Conservation (phyloP, 257 asterid genomes). For the Nicotiana tomentosiformis region DNA sequence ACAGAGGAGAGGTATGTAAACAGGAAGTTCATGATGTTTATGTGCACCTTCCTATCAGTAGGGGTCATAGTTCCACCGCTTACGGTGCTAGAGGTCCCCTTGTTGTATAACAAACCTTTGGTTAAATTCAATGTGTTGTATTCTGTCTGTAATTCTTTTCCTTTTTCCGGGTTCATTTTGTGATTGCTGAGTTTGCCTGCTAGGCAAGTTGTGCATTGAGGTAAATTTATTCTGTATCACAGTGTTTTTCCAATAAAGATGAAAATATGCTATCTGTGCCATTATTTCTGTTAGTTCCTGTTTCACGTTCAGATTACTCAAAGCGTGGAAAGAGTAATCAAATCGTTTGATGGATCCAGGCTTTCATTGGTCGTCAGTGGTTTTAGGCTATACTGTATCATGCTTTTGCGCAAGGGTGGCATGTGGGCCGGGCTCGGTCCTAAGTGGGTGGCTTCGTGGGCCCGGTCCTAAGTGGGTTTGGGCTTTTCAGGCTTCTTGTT, state of each 20-base stretch:
- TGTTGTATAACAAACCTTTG: slow-evolving; percentile 30
- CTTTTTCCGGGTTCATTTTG: slow-evolving; percentile 17
- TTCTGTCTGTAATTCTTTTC: slow-evolving; percentile 32
- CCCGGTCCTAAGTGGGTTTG: no score
- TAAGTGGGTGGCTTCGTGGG: no score
- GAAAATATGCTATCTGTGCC: background rate
- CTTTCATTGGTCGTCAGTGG: no score
- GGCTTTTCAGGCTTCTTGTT: no score
- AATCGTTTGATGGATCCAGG: no score
- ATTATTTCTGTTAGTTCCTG: background rate
- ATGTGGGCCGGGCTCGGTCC: no score
- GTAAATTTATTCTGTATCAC: slow-evolving; percentile 22
- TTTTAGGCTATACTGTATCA: no score
- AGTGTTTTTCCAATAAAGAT: slow-evolving; percentile 23
- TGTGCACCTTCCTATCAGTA: slow-evolving; percentile 83
- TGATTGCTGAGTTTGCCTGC: slow-evolving; percentile 12
- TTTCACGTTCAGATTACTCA: no score
- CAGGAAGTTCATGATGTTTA: slow-evolving; percentile 91
- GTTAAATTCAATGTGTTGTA: slow-evolving; percentile 22
- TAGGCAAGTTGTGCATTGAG: slow-evolving; percentile 30
- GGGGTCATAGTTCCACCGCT: slow-evolving; percentile 70
- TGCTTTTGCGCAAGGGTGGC: no score
- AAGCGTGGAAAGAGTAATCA: no score
- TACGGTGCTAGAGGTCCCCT: slow-evolving; percentile 47
- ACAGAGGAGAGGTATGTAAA: slow-evolving; percentile 78